Conservation (phyloP, 805 yeast genomes). For the Limtongozyma cylindracea region DNA sequence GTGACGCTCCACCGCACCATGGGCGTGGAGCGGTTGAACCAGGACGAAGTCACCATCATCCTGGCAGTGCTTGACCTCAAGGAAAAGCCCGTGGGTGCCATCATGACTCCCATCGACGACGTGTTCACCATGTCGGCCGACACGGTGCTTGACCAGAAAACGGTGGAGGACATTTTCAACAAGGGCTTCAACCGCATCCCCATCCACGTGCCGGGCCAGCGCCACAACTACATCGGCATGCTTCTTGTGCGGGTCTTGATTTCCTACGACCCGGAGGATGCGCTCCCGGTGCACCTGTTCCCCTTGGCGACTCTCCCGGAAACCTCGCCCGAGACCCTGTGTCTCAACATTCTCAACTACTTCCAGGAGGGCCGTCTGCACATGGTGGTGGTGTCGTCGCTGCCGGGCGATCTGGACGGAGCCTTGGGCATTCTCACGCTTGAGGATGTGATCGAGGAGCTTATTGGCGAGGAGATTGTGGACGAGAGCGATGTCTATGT, state of each 20-base stretch:
- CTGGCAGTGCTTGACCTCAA: conserved; percentile 84
- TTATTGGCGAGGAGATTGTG: conserved; percentile 92
- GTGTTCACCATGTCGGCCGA: conserved; percentile 79
- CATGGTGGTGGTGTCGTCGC: conserved; percentile 78
- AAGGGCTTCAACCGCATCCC: conserved; percentile 94
- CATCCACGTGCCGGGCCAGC: conserved; percentile 73
- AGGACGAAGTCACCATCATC: conserved; percentile 90
- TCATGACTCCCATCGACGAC: conserved; percentile 87
- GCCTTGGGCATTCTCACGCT: conserved; percentile 80
- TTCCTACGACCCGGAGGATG: conserved; percentile 92
- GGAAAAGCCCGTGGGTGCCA: conserved; percentile 63
- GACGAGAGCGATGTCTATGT: conserved; percentile 90
- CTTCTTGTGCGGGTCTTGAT: conserved; percentile 74
- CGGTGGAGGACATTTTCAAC: conserved; percentile 74
- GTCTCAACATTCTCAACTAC: conserved; percentile 79
- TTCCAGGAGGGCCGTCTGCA: conserved; percentile 97
- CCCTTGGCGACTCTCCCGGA: conserved; percentile 94
- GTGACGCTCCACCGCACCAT: conserved; percentile 83
- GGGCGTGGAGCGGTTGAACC: conserved; percentile 85
- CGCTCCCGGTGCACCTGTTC: conserved; percentile 74
- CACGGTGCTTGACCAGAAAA: conserved; percentile 52
- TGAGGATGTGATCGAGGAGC: conserved; percentile 95
- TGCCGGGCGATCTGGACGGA: conserved; percentile 66
- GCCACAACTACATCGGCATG: conserved; percentile 86
- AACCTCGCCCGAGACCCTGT: conserved; percentile 76